Percentiles rank a stretch among this genome's conserved stretches.
Conservation (phyloP, 352 stramenopile genomes). For the Phytophthora fragariaefolia region DNA sequence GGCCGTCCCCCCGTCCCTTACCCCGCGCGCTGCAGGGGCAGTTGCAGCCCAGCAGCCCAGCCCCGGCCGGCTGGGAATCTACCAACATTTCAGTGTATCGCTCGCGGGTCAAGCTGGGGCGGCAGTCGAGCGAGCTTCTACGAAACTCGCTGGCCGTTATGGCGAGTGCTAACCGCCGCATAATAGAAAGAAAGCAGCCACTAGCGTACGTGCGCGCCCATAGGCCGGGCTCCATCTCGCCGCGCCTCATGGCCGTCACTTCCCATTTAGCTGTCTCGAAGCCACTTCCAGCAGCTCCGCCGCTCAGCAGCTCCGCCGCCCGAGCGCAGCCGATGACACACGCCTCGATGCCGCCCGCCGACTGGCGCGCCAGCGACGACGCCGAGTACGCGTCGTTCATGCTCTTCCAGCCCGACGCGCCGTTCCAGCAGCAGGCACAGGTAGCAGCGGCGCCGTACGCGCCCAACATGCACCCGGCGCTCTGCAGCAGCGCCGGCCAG, state of each 20-base stretch:
- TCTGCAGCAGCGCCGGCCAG: constrained; percentile 21
- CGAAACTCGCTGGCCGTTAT: constrained; percentile 34
- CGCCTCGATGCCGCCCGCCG: constrained; percentile 13
- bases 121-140: constrained; percentile 28
- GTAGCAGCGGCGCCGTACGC: constrained; percentile 9
- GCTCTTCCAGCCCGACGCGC: constrained; percentile 33
- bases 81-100: constrained; percentile 13
- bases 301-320: not conserved
- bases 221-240: not conserved
- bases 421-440: constrained; percentile 13
- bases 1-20: constrained; percentile 13
- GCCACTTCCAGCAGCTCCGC: constrained; percentile 25
- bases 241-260: constrained; percentile 24
- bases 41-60: no score
- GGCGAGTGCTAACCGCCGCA: constrained; percentile 21
- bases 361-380: constrained; percentile 34
- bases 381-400: constrained; percentile 35
- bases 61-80: not conserved
- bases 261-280: constrained; percentile 38
- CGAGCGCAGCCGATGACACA: constrained; percentile 18
- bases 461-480: constrained; percentile 8
- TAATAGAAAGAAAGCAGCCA: constrained; percentile 31
- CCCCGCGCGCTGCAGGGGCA: no score
- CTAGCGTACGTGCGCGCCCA: constrained; percentile 9
- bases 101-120: not conserved